Evolutionary conservation across 805 yeast genomes (phyloP).

Genomic region (Cyberlindnera nakhonratchasimensis): DNA sequence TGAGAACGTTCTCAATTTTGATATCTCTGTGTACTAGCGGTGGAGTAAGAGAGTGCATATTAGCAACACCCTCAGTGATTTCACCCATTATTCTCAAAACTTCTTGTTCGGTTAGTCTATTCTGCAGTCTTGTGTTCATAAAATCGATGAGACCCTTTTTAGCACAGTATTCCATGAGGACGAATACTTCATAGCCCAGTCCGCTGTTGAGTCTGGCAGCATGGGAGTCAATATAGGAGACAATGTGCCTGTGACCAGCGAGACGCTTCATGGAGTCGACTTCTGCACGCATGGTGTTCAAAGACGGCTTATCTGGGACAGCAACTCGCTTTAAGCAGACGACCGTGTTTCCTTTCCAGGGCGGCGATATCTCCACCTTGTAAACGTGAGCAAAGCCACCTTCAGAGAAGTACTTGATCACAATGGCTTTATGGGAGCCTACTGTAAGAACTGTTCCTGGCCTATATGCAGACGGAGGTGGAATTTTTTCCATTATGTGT

Average conservation of each 20-base stretch:
- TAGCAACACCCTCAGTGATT: conserved; percentile 68
- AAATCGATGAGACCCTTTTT: conserved; percentile 74
- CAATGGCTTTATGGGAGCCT: conserved; percentile 73
- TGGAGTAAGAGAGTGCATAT: conserved; percentile 71
- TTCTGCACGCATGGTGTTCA: conserved; percentile 84
- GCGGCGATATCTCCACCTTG: conserved; percentile 65
- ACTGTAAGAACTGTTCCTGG: conserved; percentile 80
- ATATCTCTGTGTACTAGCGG: conserved; percentile 77
- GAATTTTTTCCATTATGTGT: conserved; percentile 21
- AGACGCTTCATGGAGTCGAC: conserved; percentile 96
- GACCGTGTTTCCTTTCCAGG: conserved; percentile 45
- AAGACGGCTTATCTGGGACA: conserved; percentile 84
- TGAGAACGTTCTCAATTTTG: conserved; percentile 75
- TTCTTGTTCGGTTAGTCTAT: conserved; percentile 65
- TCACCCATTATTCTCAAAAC: conserved; percentile 66
- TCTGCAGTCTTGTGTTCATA: conserved; percentile 68
- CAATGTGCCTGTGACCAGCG: conserved; percentile 74
- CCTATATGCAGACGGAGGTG: conserved; percentile 59
- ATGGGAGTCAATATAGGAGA: conserved; percentile 90
- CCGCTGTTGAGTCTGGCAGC: conserved; percentile 66
- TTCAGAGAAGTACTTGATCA: conserved; percentile 71
- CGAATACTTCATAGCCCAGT: conserved; percentile 69
- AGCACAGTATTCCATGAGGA: conserved; percentile 77
- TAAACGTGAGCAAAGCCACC: conserved; percentile 98
- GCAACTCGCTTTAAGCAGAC: conserved; percentile 94